phyloP scores from a whole-genome alignment of 345 rosid species.

The Gossypium rotundifolium region DNA sequence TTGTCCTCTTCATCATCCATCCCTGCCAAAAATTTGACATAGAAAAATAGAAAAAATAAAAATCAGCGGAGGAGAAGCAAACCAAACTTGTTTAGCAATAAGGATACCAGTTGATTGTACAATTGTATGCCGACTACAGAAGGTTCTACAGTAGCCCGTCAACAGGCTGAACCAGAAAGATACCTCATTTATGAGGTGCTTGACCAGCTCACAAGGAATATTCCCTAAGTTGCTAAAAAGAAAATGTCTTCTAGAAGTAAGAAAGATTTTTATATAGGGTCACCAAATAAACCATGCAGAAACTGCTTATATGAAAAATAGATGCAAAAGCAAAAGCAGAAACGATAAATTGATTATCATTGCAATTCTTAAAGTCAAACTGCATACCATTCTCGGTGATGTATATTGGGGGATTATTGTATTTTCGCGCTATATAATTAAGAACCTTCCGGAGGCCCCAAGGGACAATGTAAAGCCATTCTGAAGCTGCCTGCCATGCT shows the following conservation, averaged over 20 bases:
- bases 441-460: conserved; percentile 82
- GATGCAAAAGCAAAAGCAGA: neutral
- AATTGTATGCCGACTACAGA: neutral
- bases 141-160: neutral
- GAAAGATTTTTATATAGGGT: neutral
- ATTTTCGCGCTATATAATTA: conserved; percentile 51
- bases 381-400: conserved; percentile 76
- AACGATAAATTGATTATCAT: neutral
- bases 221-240: neutral
- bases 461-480: conserved; percentile 85
- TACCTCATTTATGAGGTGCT: neutral
- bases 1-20: conserved; percentile 86
- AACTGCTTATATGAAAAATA: neutral
- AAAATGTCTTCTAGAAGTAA: neutral
- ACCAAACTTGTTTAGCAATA: neutral
- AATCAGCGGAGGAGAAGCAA: neutral
- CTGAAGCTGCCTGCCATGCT: conserved; percentile 77
- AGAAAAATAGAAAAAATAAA: neutral
- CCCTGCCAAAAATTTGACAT: conserved; percentile 34
- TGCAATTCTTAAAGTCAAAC: neutral
- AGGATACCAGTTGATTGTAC: neutral
- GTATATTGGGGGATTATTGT: conserved; percentile 58
- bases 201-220: neutral
- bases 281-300: neutral
- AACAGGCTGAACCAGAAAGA: neutral